Percentiles rank a stretch among this genome's conserved stretches.
Evolutionary conservation across 257 asterid species (phyloP).

Genomic region (Jaltomata sinuosa): DNA sequence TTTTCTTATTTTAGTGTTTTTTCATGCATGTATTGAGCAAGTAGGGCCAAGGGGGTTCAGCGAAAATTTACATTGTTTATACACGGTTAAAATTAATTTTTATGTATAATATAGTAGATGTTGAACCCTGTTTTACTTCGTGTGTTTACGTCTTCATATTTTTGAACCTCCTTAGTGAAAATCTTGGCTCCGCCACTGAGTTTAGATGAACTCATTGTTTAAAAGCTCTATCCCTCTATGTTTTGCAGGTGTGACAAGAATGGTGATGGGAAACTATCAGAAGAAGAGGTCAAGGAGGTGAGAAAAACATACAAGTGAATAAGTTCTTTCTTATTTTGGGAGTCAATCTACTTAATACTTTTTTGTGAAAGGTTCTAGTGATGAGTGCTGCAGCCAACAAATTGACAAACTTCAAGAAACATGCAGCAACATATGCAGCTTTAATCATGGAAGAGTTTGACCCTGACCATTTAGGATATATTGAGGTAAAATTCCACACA

Average conservation of each 20-base stretch:
- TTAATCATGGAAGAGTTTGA: conserved; percentile 94
- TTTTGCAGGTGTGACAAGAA: conserved; percentile 85
- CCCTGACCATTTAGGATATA: conserved; percentile 80
- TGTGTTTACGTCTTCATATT: too few relatives aligned
- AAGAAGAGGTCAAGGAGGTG: conserved; percentile 94
- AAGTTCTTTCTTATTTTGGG: background rate
- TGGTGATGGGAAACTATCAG: conserved; percentile 89
- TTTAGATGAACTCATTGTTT: background rate
- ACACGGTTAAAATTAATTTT: background rate
- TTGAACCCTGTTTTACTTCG: background rate
- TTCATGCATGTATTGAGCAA: background rate
- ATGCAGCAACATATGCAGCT: conserved; percentile 62
- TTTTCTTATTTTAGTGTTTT: background rate
- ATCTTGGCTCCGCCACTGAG: background rate
- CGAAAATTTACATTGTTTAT: background rate
- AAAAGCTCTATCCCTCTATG: background rate
- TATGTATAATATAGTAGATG: background rate
- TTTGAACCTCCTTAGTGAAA: background rate
- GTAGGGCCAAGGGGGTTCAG: background rate
- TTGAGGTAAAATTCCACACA: conserved; percentile 41
- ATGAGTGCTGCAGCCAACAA: conserved; percentile 94
- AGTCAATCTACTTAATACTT: background rate
- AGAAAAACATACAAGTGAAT: background rate
- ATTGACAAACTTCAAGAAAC: conserved; percentile 61
- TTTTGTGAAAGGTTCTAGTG: conserved; percentile 60